phyloP scores from a whole-genome alignment of 108 stramenopile species.

The Fragilariopsis cylindrus region DNA sequence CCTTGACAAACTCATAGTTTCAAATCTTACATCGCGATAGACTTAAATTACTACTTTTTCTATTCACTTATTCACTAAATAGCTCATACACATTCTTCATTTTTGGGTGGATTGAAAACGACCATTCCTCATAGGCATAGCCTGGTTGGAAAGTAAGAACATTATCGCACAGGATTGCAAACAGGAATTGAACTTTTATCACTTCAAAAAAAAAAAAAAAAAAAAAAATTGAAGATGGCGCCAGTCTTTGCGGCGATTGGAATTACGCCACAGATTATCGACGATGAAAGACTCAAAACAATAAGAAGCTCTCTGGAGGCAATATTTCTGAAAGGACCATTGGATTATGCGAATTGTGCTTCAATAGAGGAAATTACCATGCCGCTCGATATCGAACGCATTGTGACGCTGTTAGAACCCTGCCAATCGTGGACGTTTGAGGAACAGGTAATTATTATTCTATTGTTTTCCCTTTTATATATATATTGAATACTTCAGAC shows the following conservation, averaged over 20 bases:
- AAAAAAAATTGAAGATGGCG: conserved; percentile 44
- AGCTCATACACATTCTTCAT: no score
- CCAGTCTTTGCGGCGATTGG: conserved; percentile 59
- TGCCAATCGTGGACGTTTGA: conserved; percentile 69
- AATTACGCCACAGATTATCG: conserved; percentile 67
- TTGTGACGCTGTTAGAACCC: conserved; percentile 53
- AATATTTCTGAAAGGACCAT: conserved; percentile 21
- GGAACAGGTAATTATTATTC: conserved; percentile 65
- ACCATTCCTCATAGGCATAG: no score
- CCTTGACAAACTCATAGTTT: no score
- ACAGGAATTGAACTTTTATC: no score
- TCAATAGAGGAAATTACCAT: conserved; percentile 7
- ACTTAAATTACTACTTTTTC: background rate
- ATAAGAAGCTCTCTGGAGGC: conserved; percentile 42
- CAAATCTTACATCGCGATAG: no score
- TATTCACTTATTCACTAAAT: background rate
- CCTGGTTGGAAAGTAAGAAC: no score
- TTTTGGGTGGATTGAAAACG: no score
- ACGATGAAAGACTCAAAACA: conserved; percentile 50
- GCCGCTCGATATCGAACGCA: conserved; percentile 52
- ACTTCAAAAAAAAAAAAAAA: background rate
- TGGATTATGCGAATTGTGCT: background rate
- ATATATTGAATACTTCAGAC: background rate
- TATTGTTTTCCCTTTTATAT: background rate
- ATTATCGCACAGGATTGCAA: no score